A percentile compares a stretch with the other conserved stretches of the same genome.
phyloP scores from a whole-genome alignment of 2,329 filamentous ascomycete genomes.

The Exophiala alcalophila region DNA sequence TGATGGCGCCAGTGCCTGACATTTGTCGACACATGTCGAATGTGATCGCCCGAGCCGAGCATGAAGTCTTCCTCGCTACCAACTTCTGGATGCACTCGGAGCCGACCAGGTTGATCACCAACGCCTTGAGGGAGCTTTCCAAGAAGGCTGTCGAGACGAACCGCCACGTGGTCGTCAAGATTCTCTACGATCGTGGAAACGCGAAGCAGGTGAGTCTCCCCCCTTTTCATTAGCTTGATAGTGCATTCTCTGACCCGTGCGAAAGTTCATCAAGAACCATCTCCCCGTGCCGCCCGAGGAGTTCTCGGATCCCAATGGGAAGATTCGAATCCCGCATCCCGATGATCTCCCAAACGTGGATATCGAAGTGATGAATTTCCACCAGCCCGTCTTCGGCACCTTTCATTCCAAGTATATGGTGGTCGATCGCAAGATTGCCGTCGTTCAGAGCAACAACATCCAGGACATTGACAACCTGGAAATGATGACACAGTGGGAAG shows the following conservation, averaged over 20 bases:
- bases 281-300: slow-evolving; percentile 57
- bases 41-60: slow-evolving; percentile 67
- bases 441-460: slow-evolving; percentile 76
- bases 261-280: slow-evolving; percentile 55
- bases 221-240: slow-evolving; percentile 40
- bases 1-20: slow-evolving; percentile 68
- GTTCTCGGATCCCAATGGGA: slow-evolving; percentile 51
- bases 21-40: slow-evolving; percentile 73
- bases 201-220: slow-evolving; percentile 51
- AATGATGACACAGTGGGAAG: slow-evolving; percentile 75
- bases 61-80: slow-evolving; percentile 70
- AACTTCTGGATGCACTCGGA: slow-evolving; percentile 72
- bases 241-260: slow-evolving; percentile 26
- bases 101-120: slow-evolving; percentile 64
- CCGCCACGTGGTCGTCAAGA: slow-evolving; percentile 62
- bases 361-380: slow-evolving; percentile 70
- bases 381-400: slow-evolving; percentile 67
- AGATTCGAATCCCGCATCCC: slow-evolving; percentile 59
- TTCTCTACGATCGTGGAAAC: slow-evolving; percentile 72
- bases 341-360: slow-evolving; percentile 69
- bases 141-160: slow-evolving; percentile 59
- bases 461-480: slow-evolving; percentile 75
- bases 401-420: slow-evolving; percentile 77
- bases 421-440: slow-evolving; percentile 67
- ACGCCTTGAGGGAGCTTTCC: slow-evolving; percentile 68